Evolutionary conservation across 805 yeast genomes (phyloP).

Genomic region (Cyberlindnera nakhonratchasimensis): DNA sequence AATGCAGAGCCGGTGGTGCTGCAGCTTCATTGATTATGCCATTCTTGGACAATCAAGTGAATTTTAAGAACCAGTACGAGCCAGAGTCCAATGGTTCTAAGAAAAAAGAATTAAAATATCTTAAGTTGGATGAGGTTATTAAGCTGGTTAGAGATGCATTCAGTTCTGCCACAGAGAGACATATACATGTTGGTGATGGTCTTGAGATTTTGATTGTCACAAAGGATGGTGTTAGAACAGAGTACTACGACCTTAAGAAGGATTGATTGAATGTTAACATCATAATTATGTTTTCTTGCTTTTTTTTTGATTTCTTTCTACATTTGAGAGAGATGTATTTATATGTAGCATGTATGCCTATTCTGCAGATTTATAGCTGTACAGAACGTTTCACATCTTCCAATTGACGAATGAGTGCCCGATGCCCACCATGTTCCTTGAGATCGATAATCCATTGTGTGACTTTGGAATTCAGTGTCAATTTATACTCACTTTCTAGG

Average conservation of each 20-base stretch:
- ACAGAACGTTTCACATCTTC: constrained; percentile 14
- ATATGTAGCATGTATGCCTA: no score
- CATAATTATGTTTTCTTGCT: background rate
- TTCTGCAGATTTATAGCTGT: no score
- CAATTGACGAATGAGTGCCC: constrained; percentile 14
- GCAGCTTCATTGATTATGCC: constrained; percentile 97
- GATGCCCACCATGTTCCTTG: background rate
- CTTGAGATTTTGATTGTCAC: constrained; percentile 88
- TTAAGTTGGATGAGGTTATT: constrained; percentile 80
- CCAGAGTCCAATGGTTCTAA: constrained; percentile 71
- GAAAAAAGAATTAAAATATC: constrained; percentile 57
- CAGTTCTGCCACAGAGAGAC: constrained; percentile 95
- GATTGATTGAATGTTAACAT: constrained; percentile 44
- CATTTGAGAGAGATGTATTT: no score
- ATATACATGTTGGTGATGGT: constrained; percentile 97
- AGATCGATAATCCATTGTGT: constrained; percentile 12
- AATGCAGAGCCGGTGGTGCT: constrained; percentile 97
- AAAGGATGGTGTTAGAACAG: constrained; percentile 85
- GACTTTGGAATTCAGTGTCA: constrained; percentile 4
- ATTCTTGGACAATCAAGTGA: constrained; percentile 94
- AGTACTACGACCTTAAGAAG: constrained; percentile 80
- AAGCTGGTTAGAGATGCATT: constrained; percentile 90
- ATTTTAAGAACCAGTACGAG: constrained; percentile 87
- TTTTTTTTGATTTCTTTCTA: no score
- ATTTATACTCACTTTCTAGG: constrained; percentile 7